These are phyloP conservation scores for Sarocladium kiliense DNA, from an alignment of 2,329 filamentous ascomycete genomes.

Conservation along the genomic window DNA sequence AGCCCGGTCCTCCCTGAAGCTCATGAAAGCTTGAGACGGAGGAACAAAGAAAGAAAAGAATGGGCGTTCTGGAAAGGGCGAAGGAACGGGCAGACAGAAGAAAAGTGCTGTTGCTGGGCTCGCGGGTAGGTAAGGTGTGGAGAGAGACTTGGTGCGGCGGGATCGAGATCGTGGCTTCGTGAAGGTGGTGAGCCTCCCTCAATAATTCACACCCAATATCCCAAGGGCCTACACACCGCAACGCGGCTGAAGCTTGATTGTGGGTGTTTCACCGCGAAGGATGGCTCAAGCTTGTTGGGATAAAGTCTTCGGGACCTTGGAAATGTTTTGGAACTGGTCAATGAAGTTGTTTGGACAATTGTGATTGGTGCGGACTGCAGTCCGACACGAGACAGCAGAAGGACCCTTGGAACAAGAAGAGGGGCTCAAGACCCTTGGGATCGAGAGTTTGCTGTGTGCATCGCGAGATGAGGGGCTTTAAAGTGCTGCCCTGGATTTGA, in stretches of 20 bases:
- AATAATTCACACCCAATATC: too few species aligned
- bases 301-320: not conserved
- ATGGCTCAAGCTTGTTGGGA: not conserved
- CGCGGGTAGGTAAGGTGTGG: slow-evolving; percentile 1
- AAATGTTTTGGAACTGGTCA: not conserved
- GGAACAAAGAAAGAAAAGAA: not conserved
- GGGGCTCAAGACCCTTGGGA: not conserved
- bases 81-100: not conserved
- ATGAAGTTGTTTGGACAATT: not conserved
- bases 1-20: not conserved
- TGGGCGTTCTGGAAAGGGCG: too few species aligned
- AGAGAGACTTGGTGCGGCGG: not conserved
- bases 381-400: not conserved
- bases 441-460: slow-evolving; percentile 6
- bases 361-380: not conserved
- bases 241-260: not conserved
- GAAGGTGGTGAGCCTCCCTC: not conserved
- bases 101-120: not conserved
- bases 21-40: not conserved
- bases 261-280: not conserved
- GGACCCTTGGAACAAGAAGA: not conserved
- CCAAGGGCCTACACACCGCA: too few species aligned
- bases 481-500: not conserved
- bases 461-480: not conserved
- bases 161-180: slow-evolving; percentile 6